Conservation (phyloP, 148 eudicot genomes). For the Polygonum maritimum region DNA sequence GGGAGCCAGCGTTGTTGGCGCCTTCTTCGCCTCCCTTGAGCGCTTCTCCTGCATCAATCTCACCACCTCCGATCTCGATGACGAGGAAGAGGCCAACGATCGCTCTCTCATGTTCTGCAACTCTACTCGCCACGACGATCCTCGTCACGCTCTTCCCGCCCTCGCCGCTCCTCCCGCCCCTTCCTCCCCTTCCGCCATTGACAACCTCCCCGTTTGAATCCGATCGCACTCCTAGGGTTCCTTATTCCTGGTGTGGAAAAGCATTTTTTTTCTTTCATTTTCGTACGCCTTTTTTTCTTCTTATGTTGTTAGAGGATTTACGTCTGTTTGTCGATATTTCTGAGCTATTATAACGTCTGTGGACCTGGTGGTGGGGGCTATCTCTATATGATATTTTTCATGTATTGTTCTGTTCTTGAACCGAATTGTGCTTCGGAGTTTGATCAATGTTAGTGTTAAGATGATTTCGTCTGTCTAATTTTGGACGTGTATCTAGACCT, state of each 20-base stretch:
- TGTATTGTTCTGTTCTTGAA: not conserved
- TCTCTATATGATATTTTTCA: not conserved
- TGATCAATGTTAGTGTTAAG: not conserved
- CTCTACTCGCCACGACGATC: constrained; percentile 32
- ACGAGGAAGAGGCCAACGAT: constrained; percentile 47
- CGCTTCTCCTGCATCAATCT: constrained; percentile 67
- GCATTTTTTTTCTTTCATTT: not conserved
- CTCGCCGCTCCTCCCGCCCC: not conserved
- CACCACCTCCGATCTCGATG: constrained; percentile 43
- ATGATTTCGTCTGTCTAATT: not conserved
- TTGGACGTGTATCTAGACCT: constrained; percentile 1
- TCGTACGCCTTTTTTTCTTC: not conserved
- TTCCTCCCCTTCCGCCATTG: constrained; percentile 15
- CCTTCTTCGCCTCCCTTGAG: constrained; percentile 69
- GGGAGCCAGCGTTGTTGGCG: constrained; percentile 53
- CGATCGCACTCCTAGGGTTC: not conserved
- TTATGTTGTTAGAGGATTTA: not conserved
- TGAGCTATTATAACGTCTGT: constrained; percentile 6
- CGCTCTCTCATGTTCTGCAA: constrained; percentile 54
- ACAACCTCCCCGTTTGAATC: constrained; percentile 57
- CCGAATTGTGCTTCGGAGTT: not conserved
- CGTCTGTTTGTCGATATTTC: constrained; percentile 5
- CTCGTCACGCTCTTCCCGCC: constrained; percentile 24
- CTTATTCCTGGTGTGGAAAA: not conserved
- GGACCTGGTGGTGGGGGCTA: not conserved